Evolutionary conservation across 345 rosid species (phyloP).

Genomic region (Hypericum perforatum): DNA sequence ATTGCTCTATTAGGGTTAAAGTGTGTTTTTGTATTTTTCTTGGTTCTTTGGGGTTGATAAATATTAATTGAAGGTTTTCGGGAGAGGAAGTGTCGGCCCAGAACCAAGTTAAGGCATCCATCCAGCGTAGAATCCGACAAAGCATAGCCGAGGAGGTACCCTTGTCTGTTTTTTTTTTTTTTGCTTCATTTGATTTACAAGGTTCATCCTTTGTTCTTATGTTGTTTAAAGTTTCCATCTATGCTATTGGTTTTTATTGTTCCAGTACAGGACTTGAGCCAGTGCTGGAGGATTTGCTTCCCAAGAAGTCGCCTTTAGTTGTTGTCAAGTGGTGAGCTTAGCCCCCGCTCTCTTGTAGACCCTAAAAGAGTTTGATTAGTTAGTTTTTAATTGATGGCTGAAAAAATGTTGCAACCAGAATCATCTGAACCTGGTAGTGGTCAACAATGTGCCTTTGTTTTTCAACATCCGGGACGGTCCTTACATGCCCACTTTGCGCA

Average conservation of each 20-base stretch:
- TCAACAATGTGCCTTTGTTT: conserved; percentile 86
- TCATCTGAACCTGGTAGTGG: conserved; percentile 84
- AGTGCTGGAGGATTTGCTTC: conserved; percentile 89
- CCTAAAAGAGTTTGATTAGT: neutral
- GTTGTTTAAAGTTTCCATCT: no score
- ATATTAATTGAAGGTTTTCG: no score
- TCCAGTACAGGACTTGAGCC: conserved; percentile 94
- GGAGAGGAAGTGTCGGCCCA: no score
- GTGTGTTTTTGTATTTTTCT: no score
- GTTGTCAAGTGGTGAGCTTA: conserved; percentile 84
- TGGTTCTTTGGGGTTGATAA: no score
- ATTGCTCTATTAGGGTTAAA: no score
- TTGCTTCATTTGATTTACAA: no score
- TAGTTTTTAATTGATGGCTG: neutral
- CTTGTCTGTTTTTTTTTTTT: no score
- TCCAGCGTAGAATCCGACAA: no score
- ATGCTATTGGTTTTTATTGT: conserved; percentile 6
- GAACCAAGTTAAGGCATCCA: no score
- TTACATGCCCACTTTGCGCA: conserved; percentile 93
- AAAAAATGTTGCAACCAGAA: conserved; percentile 61
- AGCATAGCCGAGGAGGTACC: no score
- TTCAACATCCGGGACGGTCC: conserved; percentile 96
- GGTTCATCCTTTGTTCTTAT: no score
- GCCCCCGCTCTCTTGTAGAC: neutral
- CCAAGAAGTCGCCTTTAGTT: conserved; percentile 80